Evolutionary conservation across 495 filamentous ascomycete genomes (phyloP), one percentile per base, ranked within the genome.

Genomic region (Hypoxylon intermedium): DNA sequence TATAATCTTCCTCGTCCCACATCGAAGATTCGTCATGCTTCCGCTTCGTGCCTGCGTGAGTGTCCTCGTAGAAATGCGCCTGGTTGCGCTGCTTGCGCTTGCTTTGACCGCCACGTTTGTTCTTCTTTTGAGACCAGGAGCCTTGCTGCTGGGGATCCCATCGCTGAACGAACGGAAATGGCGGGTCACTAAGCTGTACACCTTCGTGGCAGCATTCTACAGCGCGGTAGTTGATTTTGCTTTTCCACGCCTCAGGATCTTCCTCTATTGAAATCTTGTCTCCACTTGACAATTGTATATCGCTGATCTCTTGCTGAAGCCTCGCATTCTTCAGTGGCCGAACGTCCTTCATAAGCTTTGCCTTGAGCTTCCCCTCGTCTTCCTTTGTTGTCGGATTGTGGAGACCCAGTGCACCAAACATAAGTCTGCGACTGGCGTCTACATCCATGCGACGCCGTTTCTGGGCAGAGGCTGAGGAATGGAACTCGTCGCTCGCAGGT

Each of bases 101-200:
- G 24, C 67, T 67, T 26, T 67, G 60, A 5, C 75, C 69, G 5
- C 75, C 73, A 9, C 73, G 72, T 23, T 71, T 65, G n/a, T 62
- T 71, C 24, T 65, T 67, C 50, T 72, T 71, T n/a, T 70, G 66
- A 6, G 28, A 54, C 63, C 68, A 67, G 3, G 45, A 62, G 23
- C 56, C 53, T 63, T 85, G 77, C 53, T 93, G 89, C 48, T 90
- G 87, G 2, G 82, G 77, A 73, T 97, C 90, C 92, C 92, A 97
- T 47, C 89, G 85, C 71, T 96, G 91, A 9, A 87, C 76, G 62
- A 98, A 98, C 0, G 94, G 94, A 68, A 96, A 98, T 2, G 90
- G 89, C 0, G 94, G 93, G 16, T 87, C 81, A 51, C 83, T 91
- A 26, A 97, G 77, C 52, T 84, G 75, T 43, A 92, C 76, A n/a